Evolutionary conservation across 2,329 filamentous ascomycete genomes (phyloP).

Genomic region (Clarireedia paspali): DNA sequence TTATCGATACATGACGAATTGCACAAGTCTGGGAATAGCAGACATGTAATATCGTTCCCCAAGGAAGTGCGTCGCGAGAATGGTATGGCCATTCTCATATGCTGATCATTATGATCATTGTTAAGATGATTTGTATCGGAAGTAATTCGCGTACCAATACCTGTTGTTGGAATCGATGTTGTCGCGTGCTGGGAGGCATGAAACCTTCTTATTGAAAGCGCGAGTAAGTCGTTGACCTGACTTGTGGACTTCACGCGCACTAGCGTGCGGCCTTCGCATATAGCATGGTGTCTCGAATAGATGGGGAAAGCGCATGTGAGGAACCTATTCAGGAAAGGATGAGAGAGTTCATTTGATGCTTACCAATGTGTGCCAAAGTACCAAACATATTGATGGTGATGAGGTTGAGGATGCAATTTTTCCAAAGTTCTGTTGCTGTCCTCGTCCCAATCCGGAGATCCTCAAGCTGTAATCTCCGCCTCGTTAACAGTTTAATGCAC

Average conservation of each 20-base stretch:
- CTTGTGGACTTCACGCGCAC: background rate
- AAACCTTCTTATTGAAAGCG: no score
- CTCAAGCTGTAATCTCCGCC: background rate
- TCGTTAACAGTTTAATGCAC: background rate
- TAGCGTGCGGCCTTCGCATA: background rate
- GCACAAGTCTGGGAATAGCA: background rate
- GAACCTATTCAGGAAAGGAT: background rate
- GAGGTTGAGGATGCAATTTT: background rate
- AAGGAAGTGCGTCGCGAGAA: background rate
- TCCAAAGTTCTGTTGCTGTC: background rate
- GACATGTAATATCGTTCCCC: background rate
- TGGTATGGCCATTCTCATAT: background rate
- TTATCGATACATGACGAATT: background rate
- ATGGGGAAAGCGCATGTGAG: background rate
- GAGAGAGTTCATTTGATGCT: background rate
- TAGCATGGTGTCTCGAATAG: background rate
- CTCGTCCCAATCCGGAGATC: no score
- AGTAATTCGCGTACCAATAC: background rate
- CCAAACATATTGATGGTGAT: conserved; percentile 9
- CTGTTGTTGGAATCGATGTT: background rate
- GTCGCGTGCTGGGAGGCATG: no score
- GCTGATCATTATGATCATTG: background rate
- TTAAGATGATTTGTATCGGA: background rate
- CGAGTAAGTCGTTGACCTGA: no score
- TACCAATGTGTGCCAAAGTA: conserved; percentile 7